Base-by-base conservation (phyloP, 805 yeast genomes). In the Yamadazyma endophytica region DNA sequence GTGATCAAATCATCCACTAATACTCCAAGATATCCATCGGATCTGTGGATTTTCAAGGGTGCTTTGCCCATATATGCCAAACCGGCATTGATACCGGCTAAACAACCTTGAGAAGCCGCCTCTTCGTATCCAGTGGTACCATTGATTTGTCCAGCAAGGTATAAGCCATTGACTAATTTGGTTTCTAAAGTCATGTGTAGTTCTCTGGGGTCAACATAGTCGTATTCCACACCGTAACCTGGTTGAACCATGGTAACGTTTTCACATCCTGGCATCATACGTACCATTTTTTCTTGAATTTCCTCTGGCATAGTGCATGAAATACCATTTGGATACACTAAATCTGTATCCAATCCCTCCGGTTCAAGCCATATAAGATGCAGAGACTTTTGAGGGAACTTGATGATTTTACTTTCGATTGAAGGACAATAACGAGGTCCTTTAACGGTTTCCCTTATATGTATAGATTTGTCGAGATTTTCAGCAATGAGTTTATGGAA, bases 101-200 rank as follows among this genome's bases (percentile, higher is more conserved):
- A 61, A 32, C 87, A 70, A 1, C 99, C 99, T 50, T 92, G 98
- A 0, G 97, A 83, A 2, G 96, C 96, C 0, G 99, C 99, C 54
- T 92, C 99, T 61, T 92, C 99, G 48, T 92, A 92, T 0, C 99
- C 99, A 0, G 99, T 92, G 0, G 99, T 92, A 20, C 99, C 99
- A 51, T 92, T 92, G 24, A 92, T 92, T 56, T 92, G 99, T 1
- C 99, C 99, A 0, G 98, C 99, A 26, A 92, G 63, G 53, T 61
- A 92, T 21, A 92, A 58, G 0, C 97, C 97, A 8, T 69, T 59
- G 2, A 92, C 77, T 3, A 73, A 56, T 47, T 86, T 88, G 0
- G 97, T 86, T 50, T 90, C 96, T 28, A 92, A 58, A 0, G 94
- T 83, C 26, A 68, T 71, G 32, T 70, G 69, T 34, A 92, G 66